Evolutionary conservation across 371 early-diverging fungal species (phyloP).

Genomic region (Cokeromyces recurvatus): DNA sequence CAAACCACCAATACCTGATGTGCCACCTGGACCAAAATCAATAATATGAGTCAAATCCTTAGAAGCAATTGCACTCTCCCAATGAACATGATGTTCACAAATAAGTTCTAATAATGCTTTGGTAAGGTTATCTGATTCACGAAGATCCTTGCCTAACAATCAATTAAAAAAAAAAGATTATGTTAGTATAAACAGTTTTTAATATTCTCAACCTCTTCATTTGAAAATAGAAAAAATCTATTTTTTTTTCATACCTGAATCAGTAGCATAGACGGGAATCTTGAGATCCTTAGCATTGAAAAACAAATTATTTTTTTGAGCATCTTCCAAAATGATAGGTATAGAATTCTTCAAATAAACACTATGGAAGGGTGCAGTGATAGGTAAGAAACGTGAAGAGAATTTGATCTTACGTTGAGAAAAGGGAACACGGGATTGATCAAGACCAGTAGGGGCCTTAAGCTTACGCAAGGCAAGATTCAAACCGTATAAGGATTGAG

Average conservation of each 20-base stretch:
- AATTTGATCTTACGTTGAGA: slow-evolving; percentile 87
- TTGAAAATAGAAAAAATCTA: too few relatives aligned
- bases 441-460: slow-evolving; percentile 76
- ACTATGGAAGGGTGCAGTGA: slow-evolving; percentile 88
- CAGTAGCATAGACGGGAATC: slow-evolving; percentile 76
- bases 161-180: too few relatives aligned
- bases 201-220: neutral
- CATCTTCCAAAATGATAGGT: slow-evolving; percentile 61
- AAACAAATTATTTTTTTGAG: slow-evolving; percentile 48
- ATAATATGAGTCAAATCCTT: slow-evolving; percentile 80
- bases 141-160: slow-evolving; percentile 67
- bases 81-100: slow-evolving; percentile 79
- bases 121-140: slow-evolving; percentile 52
- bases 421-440: slow-evolving; percentile 83
- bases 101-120: slow-evolving; percentile 77
- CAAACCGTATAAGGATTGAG: slow-evolving; percentile 87
- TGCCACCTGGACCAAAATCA: slow-evolving; percentile 93
- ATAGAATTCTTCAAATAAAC: slow-evolving; percentile 66
- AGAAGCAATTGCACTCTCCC: slow-evolving; percentile 80
- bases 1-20: slow-evolving; percentile 82
- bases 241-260: slow-evolving; percentile 67
- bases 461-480: slow-evolving; percentile 84
- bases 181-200: slow-evolving; percentile 6
- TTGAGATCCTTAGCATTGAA: slow-evolving; percentile 58
- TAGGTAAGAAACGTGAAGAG: slow-evolving; percentile 82